Evolutionary conservation across 441 rosid species (phyloP).

Genomic region (Syzygium syzygioides): DNA sequence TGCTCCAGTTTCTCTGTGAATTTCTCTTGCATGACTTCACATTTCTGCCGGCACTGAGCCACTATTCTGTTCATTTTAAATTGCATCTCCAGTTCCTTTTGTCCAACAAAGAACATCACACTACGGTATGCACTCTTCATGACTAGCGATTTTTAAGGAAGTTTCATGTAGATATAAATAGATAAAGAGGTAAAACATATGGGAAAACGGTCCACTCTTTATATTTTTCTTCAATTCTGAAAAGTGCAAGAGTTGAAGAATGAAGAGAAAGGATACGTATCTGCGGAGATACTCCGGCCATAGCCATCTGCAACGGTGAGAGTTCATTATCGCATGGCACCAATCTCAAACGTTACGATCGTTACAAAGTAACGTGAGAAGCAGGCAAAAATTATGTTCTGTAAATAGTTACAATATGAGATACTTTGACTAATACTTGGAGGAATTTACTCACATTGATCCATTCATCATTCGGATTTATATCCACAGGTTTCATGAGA

Average conservation of each 20-base stretch:
- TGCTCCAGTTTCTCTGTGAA: conserved; percentile 88
- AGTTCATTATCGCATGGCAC: background rate
- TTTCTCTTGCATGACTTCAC: conserved; percentile 84
- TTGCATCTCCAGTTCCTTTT: conserved; percentile 95
- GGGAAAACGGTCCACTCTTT: background rate
- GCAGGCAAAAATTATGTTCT: conserved; percentile 6
- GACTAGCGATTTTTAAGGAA: conserved; percentile 53
- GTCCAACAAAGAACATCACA: conserved; percentile 80
- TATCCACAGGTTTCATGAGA: conserved; percentile 81
- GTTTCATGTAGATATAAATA: background rate
- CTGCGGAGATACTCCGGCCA: conserved; percentile 91
- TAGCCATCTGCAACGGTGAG: conserved; percentile 63
- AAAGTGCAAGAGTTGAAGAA: background rate
- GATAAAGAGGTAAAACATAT: background rate
- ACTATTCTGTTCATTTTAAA: conserved; percentile 79
- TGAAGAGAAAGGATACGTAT: conserved; percentile 56
- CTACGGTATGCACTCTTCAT: conserved; percentile 95
- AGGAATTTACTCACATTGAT: conserved; percentile 57
- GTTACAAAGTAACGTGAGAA: conserved; percentile 5
- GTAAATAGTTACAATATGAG: background rate
- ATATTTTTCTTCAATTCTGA: background rate
- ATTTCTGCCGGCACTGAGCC: conserved; percentile 83
- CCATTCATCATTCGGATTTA: conserved; percentile 97
- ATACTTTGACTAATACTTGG: conserved; percentile 5
- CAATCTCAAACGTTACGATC: background rate